A percentile compares a stretch with the other conserved stretches of the same genome.
phyloP scores from a whole-genome alignment of 2,329 filamentous ascomycete species.

The Aspergillus sojae region DNA sequence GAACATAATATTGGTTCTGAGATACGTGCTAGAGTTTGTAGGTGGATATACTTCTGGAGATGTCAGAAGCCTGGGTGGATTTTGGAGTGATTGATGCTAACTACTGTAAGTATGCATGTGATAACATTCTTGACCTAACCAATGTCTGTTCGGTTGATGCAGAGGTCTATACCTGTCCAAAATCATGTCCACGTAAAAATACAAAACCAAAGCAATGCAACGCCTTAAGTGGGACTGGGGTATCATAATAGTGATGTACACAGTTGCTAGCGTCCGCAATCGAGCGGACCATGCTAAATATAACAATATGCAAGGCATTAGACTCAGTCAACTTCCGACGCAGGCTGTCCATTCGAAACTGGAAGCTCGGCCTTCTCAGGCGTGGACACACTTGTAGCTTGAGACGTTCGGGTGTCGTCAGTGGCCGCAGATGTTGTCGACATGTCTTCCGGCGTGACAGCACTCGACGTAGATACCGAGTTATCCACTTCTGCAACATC shows the following conservation, averaged over 20 bases:
- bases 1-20: background rate
- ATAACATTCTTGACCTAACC: background rate
- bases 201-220: constrained; percentile 7
- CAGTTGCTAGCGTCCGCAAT: background rate
- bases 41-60: background rate
- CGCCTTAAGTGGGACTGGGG: constrained; percentile 17
- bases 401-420: constrained; percentile 29
- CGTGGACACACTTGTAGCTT: constrained; percentile 33
- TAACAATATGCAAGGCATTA: constrained; percentile 6
- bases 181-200: background rate
- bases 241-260: constrained; percentile 22
- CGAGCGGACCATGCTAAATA: background rate
- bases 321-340: constrained; percentile 18
- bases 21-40: background rate
- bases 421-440: constrained; percentile 30
- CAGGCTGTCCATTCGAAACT: constrained; percentile 5
- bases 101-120: background rate
- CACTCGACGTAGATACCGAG: constrained; percentile 23
- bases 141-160: background rate
- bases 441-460: constrained; percentile 25
- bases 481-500: constrained; percentile 14
- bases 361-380: constrained; percentile 17
- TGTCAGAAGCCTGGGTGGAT: background rate
- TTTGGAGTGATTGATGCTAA: background rate
- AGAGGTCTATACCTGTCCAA: background rate